Base-by-base conservation (phyloP, 2,329 filamentous ascomycete genomes). In the Colletotrichum noveboracense region DNA sequence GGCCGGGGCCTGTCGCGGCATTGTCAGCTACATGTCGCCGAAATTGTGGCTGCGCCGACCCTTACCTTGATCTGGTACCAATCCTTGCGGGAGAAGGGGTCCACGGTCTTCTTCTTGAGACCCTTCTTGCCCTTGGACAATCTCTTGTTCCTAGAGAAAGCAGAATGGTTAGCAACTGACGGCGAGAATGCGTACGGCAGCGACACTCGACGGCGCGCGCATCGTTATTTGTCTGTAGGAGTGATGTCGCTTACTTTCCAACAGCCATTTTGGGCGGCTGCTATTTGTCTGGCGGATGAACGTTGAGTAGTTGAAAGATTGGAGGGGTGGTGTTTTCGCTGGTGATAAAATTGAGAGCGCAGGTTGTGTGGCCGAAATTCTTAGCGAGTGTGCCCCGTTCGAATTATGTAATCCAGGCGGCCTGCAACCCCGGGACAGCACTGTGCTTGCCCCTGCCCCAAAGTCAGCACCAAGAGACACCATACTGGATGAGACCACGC, bases 81-180 rank as follows among this genome's bases (percentile, higher is more conserved):
- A 88, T 98, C 97, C 93, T 99, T 99, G 87, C 96, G 95, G 85
- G 96, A 93, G 92, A 98, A 98, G 85, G 97, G 96, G 89, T 99
- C 97, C 84, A 94, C 91, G 85, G 96, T 96, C 91, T 96, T 96
- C 96, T 99, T 98, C 95, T 98, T 98, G 88, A 98, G 92, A 89
- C 97, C 96, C 94, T 99, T 99, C 95, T 98, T 99, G 91, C 97
- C 97, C 93, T 99, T 99, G 82, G 97, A 98, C 91, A 99, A 93
- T 93, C 97, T 96, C 96, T 99, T 99, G 94, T 99, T 99, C 95
- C 94, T 96, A 83, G 52, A 36, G 73, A 64, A 72, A 71, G 70
- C 77, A 79, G 61, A 79, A 71, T 78, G 52, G 82, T 80, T 71
- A 81, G 80, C 71, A 24, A 62, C 34, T 55, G 60, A 61, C 21